Conservation (phyloP, 2,329 filamentous ascomycete species). For the Aspergillus clavatus region DNA sequence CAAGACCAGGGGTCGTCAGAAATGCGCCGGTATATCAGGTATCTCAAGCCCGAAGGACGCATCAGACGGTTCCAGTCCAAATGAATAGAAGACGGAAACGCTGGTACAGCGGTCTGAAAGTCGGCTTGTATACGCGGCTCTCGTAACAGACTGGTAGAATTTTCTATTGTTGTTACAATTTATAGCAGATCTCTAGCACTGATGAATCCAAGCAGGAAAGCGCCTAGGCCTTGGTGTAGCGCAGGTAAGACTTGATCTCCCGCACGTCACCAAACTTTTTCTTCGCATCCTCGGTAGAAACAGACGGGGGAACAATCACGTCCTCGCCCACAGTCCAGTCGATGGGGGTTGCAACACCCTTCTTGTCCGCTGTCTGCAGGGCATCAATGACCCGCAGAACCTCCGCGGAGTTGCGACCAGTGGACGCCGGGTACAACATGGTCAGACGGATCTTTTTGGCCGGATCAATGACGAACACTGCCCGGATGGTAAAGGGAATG, state of each 20-base stretch:
- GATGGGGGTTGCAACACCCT: constrained; percentile 82
- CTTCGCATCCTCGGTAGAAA: constrained; percentile 80
- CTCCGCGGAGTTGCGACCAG: constrained; percentile 76
- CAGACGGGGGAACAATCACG: constrained; percentile 80
- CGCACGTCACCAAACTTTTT: constrained; percentile 74
- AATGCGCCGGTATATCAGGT: no score
- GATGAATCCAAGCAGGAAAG: neutral
- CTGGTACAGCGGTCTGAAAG: no score
- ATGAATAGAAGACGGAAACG: no score
- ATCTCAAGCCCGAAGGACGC: no score
- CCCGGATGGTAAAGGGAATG: constrained; percentile 78
- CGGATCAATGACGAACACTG: constrained; percentile 91
- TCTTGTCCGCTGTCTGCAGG: constrained; percentile 78
- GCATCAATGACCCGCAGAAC: constrained; percentile 75
- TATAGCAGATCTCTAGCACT: neutral
- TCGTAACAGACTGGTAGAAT: neutral
- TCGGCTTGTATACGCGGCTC: no score
- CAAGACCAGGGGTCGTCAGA: no score
- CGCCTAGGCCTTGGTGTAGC: constrained; percentile 26
- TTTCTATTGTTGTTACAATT: neutral
- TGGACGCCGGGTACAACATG: constrained; percentile 87
- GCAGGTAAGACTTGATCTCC: constrained; percentile 54
- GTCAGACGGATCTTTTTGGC: constrained; percentile 89
- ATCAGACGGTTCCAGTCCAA: no score
- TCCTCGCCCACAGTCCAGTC: constrained; percentile 87